Evolutionary conservation across 2,329 filamentous ascomycete genomes (phyloP).

Genomic region (Fusarium secorum): DNA sequence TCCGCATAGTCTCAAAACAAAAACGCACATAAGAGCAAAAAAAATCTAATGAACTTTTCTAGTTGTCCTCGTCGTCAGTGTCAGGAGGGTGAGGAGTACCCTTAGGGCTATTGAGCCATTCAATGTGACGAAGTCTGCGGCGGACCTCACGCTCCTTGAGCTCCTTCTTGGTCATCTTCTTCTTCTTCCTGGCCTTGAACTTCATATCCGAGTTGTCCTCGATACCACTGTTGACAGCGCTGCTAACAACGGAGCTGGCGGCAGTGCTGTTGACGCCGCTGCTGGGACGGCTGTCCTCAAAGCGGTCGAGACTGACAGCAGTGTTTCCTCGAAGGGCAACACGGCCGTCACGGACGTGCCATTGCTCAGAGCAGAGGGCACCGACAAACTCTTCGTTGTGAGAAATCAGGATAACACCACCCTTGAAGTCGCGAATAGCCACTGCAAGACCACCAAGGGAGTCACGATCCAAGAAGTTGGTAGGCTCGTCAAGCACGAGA

Average conservation of each 20-base stretch:
- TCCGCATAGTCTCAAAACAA: constrained; percentile 5
- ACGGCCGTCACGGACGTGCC: constrained; percentile 89
- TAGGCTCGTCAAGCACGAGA: constrained; percentile 96
- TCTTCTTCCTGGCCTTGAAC: constrained; percentile 92
- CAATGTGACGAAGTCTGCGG: constrained; percentile 83
- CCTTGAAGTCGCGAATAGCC: constrained; percentile 97
- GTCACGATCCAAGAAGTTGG: constrained; percentile 98
- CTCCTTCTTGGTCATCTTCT: constrained; percentile 98
- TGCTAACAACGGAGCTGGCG: constrained; percentile 62
- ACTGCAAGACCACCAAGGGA: constrained; percentile 96
- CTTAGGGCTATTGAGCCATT: constrained; percentile 86
- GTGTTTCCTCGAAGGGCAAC: constrained; percentile 84
- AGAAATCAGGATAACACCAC: constrained; percentile 98
- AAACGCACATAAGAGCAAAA: not conserved
- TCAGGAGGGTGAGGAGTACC: constrained; percentile 80
- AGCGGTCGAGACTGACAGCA: constrained; percentile 79
- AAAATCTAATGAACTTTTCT: constrained; percentile 20
- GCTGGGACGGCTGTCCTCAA: constrained; percentile 81
- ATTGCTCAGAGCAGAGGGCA: constrained; percentile 93
- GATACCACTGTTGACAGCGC: constrained; percentile 77
- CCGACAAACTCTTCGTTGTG: constrained; percentile 99
- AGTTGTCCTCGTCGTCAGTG: constrained; percentile 75
- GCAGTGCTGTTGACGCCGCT: constrained; percentile 62
- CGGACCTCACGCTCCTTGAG: constrained; percentile 91
- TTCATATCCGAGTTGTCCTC: constrained; percentile 84